These are phyloP conservation scores for Pyrus betulifolia DNA, from an alignment of 306 rosid genomes.

Conservation along the genomic window DNA sequence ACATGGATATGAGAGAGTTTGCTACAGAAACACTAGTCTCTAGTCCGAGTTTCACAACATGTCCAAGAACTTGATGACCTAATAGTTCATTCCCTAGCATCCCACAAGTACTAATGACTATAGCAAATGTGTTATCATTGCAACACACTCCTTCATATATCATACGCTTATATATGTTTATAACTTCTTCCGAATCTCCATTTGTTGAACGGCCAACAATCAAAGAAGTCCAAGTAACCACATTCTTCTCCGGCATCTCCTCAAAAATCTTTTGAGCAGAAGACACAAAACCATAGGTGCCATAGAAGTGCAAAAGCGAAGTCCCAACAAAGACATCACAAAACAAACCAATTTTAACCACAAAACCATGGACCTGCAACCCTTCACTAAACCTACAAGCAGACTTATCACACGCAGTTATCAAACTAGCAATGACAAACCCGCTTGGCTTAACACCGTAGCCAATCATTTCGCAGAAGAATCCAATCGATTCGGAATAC, in stretches of 20 bases:
- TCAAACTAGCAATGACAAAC: slow-evolving; percentile 59
- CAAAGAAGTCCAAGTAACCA: slow-evolving; percentile 93
- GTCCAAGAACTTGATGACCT: slow-evolving; percentile 66
- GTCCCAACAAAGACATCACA: slow-evolving; percentile 74
- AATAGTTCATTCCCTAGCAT: slow-evolving; percentile 45
- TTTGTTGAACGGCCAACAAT: slow-evolving; percentile 57
- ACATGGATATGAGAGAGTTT: slow-evolving; percentile 75
- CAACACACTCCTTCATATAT: slow-evolving; percentile 31
- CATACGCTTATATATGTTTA: slow-evolving; percentile 46
- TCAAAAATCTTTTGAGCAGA: slow-evolving; percentile 48
- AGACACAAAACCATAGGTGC: slow-evolving; percentile 40
- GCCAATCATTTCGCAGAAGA: slow-evolving; percentile 47
- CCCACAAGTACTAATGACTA: slow-evolving; percentile 68
- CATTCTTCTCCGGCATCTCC: slow-evolving; percentile 69
- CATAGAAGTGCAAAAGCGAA: slow-evolving; percentile 72
- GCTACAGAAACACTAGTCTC: slow-evolving; percentile 56
- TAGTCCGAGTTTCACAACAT: slow-evolving; percentile 57
- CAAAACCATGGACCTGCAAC: slow-evolving; percentile 65
- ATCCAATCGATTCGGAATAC: slow-evolving; percentile 40
- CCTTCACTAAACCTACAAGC: slow-evolving; percentile 52
- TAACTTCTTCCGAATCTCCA: slow-evolving; percentile 48
- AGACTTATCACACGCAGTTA: slow-evolving; percentile 74
- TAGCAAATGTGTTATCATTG: slow-evolving; percentile 63
- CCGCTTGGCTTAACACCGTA: slow-evolving; percentile 48
- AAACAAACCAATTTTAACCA: slow-evolving; percentile 48